phyloP scores from a whole-genome alignment of 2,329 filamentous ascomycete species.

The Cylindrodendrum hubeiense region DNA sequence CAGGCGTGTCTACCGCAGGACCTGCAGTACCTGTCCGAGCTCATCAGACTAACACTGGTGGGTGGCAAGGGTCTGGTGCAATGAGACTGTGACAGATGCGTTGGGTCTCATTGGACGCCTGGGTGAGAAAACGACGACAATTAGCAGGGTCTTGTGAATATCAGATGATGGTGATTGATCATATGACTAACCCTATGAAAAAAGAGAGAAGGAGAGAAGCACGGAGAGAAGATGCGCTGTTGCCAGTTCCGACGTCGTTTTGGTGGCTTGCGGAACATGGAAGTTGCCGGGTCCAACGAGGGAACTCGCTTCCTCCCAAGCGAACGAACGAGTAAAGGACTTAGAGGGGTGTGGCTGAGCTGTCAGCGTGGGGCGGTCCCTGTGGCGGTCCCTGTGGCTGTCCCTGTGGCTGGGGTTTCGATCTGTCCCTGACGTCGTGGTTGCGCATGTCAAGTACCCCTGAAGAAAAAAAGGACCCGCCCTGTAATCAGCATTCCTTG shows the following conservation, averaged over 20 bases:
- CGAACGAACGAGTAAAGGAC: background rate
- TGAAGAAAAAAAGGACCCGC: slow-evolving; percentile 37
- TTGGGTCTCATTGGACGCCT: background rate
- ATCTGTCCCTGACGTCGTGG: slow-evolving; percentile 15
- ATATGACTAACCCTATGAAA: background rate
- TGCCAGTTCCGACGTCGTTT: background rate
- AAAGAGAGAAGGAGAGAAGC: background rate
- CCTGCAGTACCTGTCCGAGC: slow-evolving; percentile 10
- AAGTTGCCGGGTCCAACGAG: background rate
- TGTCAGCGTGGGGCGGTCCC: background rate
- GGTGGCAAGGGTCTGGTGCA: slow-evolving; percentile 20
- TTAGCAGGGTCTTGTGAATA: background rate
- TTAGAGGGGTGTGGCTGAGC: slow-evolving; percentile 11
- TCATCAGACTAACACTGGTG: slow-evolving; percentile 15
- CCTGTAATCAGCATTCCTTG: slow-evolving; percentile 32
- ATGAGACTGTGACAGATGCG: slow-evolving; percentile 2
- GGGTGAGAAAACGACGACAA: background rate
- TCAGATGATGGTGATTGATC: background rate
- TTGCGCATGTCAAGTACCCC: slow-evolving; percentile 31
- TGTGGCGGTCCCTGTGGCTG: background rate
- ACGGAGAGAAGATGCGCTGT: background rate
- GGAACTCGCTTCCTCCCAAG: background rate
- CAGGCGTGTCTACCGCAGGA: slow-evolving; percentile 7
- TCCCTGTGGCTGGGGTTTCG: slow-evolving; percentile 12
- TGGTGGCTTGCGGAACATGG: background rate